These are phyloP conservation scores for Pachysandra terminalis DNA, from an alignment of 164 flowering plant genomes.

Conservation along the genomic window DNA sequence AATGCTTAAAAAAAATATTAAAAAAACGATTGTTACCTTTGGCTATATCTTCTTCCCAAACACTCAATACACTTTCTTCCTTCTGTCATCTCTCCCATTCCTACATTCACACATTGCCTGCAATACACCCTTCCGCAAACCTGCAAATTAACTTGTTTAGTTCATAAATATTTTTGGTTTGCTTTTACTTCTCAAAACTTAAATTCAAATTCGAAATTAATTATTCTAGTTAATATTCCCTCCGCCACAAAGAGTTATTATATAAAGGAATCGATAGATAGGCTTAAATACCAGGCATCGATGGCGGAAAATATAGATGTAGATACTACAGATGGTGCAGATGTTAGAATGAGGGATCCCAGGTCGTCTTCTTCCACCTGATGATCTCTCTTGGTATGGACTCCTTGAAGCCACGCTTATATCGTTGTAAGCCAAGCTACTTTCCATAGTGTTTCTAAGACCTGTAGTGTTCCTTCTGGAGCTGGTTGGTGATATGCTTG, in stretches of 20 bases:
- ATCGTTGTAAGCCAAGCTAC: conserved; percentile 29
- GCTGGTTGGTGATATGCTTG: background rate
- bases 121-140: conserved; percentile 83
- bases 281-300: conserved; percentile 66
- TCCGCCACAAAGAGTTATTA: too few species aligned
- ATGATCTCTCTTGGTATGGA: conserved; percentile 10
- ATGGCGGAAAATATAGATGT: conserved; percentile 54
- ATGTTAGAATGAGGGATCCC: conserved; percentile 80
- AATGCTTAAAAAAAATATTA: too few species aligned
- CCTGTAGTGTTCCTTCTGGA: conserved; percentile 6
- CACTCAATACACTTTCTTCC: conserved; percentile 75
- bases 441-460: conserved; percentile 20
- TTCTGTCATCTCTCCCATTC: conserved; percentile 86
- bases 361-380: conserved; percentile 38
- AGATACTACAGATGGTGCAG: conserved; percentile 54
- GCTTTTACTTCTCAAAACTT: too few species aligned
- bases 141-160: too few species aligned
- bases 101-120: conserved; percentile 47
- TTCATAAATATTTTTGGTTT: too few species aligned
- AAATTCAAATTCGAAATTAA: too few species aligned
- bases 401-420: conserved; percentile 21
- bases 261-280: too few species aligned
- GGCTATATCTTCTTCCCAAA: conserved; percentile 61
- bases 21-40: conserved; percentile 32
- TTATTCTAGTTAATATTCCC: too few species aligned